A percentile compares a stretch with the other conserved stretches of the same genome.
phyloP scores from a whole-genome alignment of 2,329 filamentous ascomycete genomes.

The Aspergillus arachidicola region DNA sequence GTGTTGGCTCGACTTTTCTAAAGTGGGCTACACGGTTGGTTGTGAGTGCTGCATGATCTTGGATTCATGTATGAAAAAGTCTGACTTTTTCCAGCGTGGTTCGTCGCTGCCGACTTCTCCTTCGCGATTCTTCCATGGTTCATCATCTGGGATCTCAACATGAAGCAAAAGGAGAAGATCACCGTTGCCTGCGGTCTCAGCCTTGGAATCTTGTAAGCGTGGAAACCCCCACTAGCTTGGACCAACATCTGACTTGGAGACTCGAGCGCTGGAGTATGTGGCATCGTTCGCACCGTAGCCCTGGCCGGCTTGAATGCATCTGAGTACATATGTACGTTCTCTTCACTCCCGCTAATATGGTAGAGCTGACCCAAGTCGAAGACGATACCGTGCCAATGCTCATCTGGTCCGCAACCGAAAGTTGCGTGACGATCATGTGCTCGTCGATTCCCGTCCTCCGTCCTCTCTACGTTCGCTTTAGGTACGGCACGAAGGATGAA shows the following conservation, averaged over 20 bases:
- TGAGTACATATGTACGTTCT: not conserved
- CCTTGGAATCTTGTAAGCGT: slow-evolving; percentile 44
- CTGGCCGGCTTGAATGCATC: not conserved
- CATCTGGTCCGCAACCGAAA: slow-evolving; percentile 28
- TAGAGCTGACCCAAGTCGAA: not conserved
- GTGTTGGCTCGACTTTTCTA: slow-evolving; percentile 27
- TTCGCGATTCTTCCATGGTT: slow-evolving; percentile 46
- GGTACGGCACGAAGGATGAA: slow-evolving; percentile 21
- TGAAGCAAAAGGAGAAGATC: slow-evolving; percentile 50
- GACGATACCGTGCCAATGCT: slow-evolving; percentile 25
- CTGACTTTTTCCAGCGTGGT: slow-evolving; percentile 5
- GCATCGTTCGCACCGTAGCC: not conserved
- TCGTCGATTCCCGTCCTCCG: slow-evolving; percentile 26
- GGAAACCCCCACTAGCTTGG: not conserved
- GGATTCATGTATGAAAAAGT: not conserved
- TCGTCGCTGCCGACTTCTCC: slow-evolving; percentile 26
- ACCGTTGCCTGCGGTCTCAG: slow-evolving; percentile 49
- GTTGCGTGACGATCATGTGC: slow-evolving; percentile 25
- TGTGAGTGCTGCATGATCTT: slow-evolving; percentile 15
- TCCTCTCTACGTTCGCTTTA: slow-evolving; percentile 18
- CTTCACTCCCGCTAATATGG: not conserved
- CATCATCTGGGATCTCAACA: slow-evolving; percentile 49
- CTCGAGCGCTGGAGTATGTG: not conserved
- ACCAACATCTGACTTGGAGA: not conserved
- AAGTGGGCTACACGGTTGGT: slow-evolving; percentile 27